Percentiles rank a stretch among this genome's conserved stretches.
Evolutionary conservation across 176 grass and related monocot species (phyloP).

Genomic region (Elymus sibiricus): DNA sequence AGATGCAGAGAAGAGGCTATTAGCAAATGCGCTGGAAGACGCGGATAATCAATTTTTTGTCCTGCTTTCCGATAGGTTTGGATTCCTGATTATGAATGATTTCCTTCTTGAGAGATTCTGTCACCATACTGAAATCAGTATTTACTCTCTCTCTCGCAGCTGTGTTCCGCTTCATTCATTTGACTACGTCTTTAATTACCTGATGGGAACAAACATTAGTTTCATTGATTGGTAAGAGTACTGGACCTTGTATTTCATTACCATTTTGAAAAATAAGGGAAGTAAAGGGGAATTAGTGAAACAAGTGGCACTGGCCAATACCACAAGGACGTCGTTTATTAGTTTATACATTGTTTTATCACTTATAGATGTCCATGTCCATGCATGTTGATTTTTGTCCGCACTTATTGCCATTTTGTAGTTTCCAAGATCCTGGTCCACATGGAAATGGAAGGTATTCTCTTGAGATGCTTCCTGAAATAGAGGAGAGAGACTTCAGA

Average conservation of each 20-base stretch:
- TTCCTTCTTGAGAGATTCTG: conserved; percentile 27
- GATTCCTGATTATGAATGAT: conserved; percentile 10
- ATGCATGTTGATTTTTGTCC: conserved; percentile 28
- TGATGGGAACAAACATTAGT: conserved; percentile 85
- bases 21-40: conserved; percentile 87
- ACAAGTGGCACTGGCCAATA: conserved; percentile 10
- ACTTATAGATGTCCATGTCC: neutral
- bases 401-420: conserved; percentile 44
- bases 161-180: conserved; percentile 94
- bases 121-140: conserved; percentile 30
- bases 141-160: conserved; percentile 55
- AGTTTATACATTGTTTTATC: neutral
- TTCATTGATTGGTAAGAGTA: conserved; percentile 87
- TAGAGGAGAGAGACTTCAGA: conserved; percentile 80
- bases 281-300: neutral
- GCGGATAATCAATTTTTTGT: conserved; percentile 90
- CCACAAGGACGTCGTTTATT: neutral
- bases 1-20: conserved; percentile 91
- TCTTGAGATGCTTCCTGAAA: conserved; percentile 74
- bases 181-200: conserved; percentile 94
- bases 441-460: conserved; percentile 95
- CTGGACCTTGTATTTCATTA: conserved; percentile 23
- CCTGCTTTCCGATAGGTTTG: conserved; percentile 93
- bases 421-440: conserved; percentile 94
- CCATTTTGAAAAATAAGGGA: neutral